Evolutionary conservation across 192 early-diverging fungal genomes (phyloP).

Genomic region (Spizellomyces sp.): DNA sequence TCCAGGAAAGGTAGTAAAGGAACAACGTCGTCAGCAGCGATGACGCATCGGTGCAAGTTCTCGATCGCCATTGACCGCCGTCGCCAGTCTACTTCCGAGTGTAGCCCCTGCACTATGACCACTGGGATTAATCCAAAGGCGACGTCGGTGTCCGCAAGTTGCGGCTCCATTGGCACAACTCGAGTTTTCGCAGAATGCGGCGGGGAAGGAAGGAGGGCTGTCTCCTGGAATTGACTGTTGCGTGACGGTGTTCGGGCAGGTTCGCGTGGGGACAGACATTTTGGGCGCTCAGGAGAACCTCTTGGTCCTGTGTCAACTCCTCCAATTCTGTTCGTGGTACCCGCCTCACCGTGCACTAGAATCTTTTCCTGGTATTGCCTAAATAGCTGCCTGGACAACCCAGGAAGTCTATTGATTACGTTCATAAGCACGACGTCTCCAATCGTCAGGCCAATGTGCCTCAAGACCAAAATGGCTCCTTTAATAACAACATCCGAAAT

Average conservation of each 20-base stretch:
- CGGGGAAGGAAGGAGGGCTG: too few relatives aligned
- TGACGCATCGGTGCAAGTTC: constrained; percentile 17
- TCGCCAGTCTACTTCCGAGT: constrained; percentile 24
- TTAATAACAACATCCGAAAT: constrained; percentile 30
- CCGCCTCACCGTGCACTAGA: background rate
- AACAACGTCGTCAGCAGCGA: background rate
- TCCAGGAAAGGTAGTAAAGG: constrained; percentile 19
- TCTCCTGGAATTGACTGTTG: too few relatives aligned
- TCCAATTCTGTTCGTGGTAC: background rate
- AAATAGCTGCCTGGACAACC: constrained; percentile 20
- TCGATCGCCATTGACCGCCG: constrained; percentile 26
- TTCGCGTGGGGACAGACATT: too few relatives aligned
- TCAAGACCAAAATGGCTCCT: constrained; percentile 10
- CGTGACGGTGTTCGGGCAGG: too few relatives aligned
- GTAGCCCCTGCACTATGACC: constrained; percentile 2
- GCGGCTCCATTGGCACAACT: too few relatives aligned
- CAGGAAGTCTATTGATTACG: constrained; percentile 10
- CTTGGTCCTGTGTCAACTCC: too few relatives aligned
- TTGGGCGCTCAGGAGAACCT: too few relatives aligned
- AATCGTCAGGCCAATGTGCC: constrained; percentile 4
- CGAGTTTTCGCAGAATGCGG: too few relatives aligned
- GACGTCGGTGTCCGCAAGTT: background rate
- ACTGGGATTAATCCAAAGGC: constrained; percentile 19
- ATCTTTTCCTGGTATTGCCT: constrained; percentile 16
- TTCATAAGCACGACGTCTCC: constrained; percentile 12